Conservation (phyloP, 2,329 filamentous ascomycete species). For the Claviceps paspali region DNA sequence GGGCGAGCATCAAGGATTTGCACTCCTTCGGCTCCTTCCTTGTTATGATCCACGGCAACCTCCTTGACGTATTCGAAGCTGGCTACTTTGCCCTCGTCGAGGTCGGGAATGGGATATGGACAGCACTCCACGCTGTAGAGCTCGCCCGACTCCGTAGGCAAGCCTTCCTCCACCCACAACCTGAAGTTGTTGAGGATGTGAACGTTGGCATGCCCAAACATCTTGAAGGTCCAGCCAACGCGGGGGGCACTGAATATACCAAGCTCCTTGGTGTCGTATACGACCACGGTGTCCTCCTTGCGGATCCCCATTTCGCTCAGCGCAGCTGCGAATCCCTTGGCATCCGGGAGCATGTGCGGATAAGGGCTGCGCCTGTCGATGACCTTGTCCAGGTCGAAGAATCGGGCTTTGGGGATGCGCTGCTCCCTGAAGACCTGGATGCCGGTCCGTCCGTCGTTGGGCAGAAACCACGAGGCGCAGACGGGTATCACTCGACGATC, state of each 20-base stretch:
- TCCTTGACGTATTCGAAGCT: conserved; percentile 72
- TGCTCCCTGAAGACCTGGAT: conserved; percentile 65
- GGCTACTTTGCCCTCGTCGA: conserved; percentile 50
- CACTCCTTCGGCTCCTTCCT: conserved; percentile 68
- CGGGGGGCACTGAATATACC: conserved; percentile 90
- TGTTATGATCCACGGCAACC: conserved; percentile 59
- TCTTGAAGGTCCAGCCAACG: conserved; percentile 81
- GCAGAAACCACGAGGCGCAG: conserved; percentile 91
- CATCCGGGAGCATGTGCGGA: conserved; percentile 86
- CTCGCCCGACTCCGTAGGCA: conserved; percentile 68
- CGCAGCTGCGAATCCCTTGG: conserved; percentile 66
- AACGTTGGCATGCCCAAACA: conserved; percentile 79
- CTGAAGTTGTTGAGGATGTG: conserved; percentile 93
- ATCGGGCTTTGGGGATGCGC: conserved; percentile 78
- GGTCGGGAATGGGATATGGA: conserved; percentile 47
- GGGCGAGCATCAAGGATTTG: conserved; percentile 84
- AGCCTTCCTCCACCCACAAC: conserved; percentile 75
- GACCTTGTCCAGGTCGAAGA: conserved; percentile 90
- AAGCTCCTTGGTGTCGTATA: conserved; percentile 83
- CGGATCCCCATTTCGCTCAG: conserved; percentile 83
- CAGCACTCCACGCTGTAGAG: conserved; percentile 52
- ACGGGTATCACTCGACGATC: conserved; percentile 75
- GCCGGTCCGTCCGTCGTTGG: conserved; percentile 75
- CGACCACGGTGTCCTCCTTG: conserved; percentile 76
- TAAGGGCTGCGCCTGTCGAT: conserved; percentile 80